Base-by-base conservation (phyloP, 495 filamentous ascomycete genomes). In the Aspergillus heteromorphus region DNA sequence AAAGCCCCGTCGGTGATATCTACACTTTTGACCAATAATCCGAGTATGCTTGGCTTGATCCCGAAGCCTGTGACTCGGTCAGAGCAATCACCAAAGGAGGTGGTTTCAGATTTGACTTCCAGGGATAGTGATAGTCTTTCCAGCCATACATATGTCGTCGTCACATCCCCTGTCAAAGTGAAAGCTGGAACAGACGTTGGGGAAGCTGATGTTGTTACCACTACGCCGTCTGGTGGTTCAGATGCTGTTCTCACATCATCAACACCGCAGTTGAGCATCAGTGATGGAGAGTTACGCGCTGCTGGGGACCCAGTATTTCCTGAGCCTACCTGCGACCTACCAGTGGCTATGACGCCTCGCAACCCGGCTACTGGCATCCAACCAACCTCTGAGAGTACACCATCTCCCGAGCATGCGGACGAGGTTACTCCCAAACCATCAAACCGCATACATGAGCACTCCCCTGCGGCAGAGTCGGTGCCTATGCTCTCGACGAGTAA, bases 21-120 rank as follows among this genome's bases (percentile, higher is more conserved):
- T 14, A 27, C 16, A 14, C 17, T 23, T 9, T 27, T 43, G 11
- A 38, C 31, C 21, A 53, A 29, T 5, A 38, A 45, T 23, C 9
- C 27, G 30, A 20, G 13, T 11, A 54, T 47, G n/a, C 40, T 50
- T 14, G 54, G 50, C 18, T 18, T 54, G 20, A 56, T 49, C 31
- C 34, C 52, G 30, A 54, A 59, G 19, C 52, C 41, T 38, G 40
- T 40, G 16, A 21, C 53, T 4, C 29, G 17, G n/a, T 4, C 29
- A 17, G 38, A 45, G 40, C 23, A 16, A 8, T 31, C 17, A 5
- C 20, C 20, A 36, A 43, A 21, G 31, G 10, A 14, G 31, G 34
- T 38, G n/a, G 11, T n/a, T 38, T n/a, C 34, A 14, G 34, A 14
- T n/a, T 38, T 38, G 34, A 38, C n/a, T 9, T 14, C 34, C n/a